Conservation (phyloP, 1,284 basidiomycete genomes). For the Malassezia psittaci region DNA sequence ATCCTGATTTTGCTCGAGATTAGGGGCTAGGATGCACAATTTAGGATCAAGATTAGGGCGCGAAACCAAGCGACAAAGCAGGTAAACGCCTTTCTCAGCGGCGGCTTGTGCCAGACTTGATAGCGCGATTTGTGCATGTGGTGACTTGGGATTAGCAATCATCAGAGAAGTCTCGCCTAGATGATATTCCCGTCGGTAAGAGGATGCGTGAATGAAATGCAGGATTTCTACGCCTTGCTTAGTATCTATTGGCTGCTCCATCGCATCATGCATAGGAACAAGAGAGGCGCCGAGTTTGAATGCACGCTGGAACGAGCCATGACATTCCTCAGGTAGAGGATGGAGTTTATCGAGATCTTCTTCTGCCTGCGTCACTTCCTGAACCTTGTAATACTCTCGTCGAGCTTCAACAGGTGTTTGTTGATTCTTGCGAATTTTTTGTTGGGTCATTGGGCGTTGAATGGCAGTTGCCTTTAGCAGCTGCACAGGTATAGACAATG, state of each 20-base stretch:
- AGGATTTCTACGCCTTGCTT: constrained; percentile 75
- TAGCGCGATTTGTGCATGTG: constrained; percentile 68
- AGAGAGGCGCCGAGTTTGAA: constrained; percentile 88
- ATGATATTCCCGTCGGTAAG: constrained; percentile 56
- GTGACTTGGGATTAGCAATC: constrained; percentile 62
- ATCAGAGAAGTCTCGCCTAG: constrained; percentile 82
- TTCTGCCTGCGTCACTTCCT: constrained; percentile 35
- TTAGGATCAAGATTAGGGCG: constrained; percentile 67
- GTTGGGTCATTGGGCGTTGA: constrained; percentile 62
- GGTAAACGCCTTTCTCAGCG: constrained; percentile 58
- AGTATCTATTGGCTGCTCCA: constrained; percentile 63
- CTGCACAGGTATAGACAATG: constrained; percentile 63
- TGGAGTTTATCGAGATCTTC: constrained; percentile 43
- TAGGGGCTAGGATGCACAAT: constrained; percentile 35
- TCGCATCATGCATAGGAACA: constrained; percentile 59
- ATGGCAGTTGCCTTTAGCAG: constrained; percentile 72
- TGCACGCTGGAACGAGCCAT: constrained; percentile 61
- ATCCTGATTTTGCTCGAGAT: constrained; percentile 23
- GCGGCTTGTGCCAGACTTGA: constrained; percentile 78
- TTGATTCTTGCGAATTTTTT: constrained; percentile 16
- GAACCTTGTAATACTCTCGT: neutral
- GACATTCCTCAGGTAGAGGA: constrained; percentile 56
- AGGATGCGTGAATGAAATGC: constrained; percentile 63
- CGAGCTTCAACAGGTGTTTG: constrained; percentile 4
- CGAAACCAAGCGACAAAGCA: constrained; percentile 69